Evolutionary conservation across 1,284 basidiomycete genomes (phyloP), one percentile per base, ranked within the genome.

Genomic region (Trichosporon sp.): DNA sequence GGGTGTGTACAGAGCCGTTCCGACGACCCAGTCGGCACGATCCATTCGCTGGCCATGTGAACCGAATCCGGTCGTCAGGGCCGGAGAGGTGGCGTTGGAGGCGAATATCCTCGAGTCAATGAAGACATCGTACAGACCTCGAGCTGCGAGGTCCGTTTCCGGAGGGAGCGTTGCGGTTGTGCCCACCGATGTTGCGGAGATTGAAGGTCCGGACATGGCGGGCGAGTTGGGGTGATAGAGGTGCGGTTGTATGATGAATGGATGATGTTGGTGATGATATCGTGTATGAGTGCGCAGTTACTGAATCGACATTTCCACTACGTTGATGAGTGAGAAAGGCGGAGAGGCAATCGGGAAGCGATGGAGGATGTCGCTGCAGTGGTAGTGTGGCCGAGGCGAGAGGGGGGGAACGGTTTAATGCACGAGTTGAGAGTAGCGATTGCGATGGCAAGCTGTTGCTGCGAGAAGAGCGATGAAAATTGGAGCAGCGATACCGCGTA

Each of bases 1-100:
- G 2, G 68, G 65, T 1, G 46, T 31, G 19, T 71, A 58, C 1
- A 29, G 31, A 1, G 66, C 70, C 52, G 62, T 60, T 14, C 67
- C 60, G 13, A 44, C 60, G 1, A 60, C 31, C 66, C 66, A 68
- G 37, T 60, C 58, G 8, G 44, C 36, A 11, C 49, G 25, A 16
- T 54, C 49, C 25, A 54, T 25, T 16, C 27, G 25, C 49, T 54
- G 49, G 14, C 16, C 40, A 2, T 21, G 40, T 2, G 40, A 4
- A 8, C 40, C 27, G 49, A 54, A 54, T 13, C 49, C 49, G 14
- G 49, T 54, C 14, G 49, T 29, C 31, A 54, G n/a, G 16, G 49
- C 49, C 10, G 49, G 49, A 16, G 27, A 54, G 14, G 49, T 29
- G 7, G 49, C 25, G 14, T 54, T 54, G 25, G 49, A 31, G 16